A percentile compares a stretch with the other conserved stretches of the same genome.
Conservation (phyloP, 371 early-diverging fungal genomes). For the Mortierella sp. region DNA sequence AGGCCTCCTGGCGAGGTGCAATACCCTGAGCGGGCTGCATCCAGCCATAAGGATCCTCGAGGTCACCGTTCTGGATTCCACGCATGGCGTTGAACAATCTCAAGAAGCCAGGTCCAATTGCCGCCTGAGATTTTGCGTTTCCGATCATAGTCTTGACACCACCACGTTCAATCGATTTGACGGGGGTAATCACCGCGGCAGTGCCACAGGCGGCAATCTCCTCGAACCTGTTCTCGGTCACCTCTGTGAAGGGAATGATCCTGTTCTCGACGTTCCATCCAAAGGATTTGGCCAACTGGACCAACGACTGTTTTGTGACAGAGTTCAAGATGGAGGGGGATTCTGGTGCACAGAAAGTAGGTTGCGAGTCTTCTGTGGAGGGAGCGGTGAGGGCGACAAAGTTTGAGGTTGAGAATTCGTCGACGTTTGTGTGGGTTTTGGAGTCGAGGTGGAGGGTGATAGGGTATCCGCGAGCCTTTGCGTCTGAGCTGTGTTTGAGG, state of each 20-base stretch:
- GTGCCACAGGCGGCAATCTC: slow-evolving; percentile 87
- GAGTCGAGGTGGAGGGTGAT: slow-evolving; percentile 84
- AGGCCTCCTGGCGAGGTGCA: slow-evolving; percentile 29
- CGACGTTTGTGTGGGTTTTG: slow-evolving; percentile 74
- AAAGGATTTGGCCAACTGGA: slow-evolving; percentile 73
- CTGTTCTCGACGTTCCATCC: slow-evolving; percentile 80
- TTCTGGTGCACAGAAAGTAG: slow-evolving; percentile 80
- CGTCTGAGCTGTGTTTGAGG: slow-evolving; percentile 68
- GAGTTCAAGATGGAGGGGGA: slow-evolving; percentile 75
- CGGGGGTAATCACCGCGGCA: slow-evolving; percentile 85
- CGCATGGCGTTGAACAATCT: slow-evolving; percentile 72
- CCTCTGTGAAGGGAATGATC: slow-evolving; percentile 69
- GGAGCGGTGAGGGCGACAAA: slow-evolving; percentile 80
- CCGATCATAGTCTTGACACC: slow-evolving; percentile 60
- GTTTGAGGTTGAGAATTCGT: slow-evolving; percentile 88
- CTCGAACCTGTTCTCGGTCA: slow-evolving; percentile 71
- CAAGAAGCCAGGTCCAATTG: slow-evolving; percentile 71
- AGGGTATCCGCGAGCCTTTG: slow-evolving; percentile 76
- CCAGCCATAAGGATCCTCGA: slow-evolving; percentile 76
- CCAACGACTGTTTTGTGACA: slow-evolving; percentile 80
- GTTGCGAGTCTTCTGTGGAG: slow-evolving; percentile 60
- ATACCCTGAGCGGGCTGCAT: slow-evolving; percentile 83
- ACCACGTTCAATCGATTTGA: slow-evolving; percentile 77
- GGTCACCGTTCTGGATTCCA: slow-evolving; percentile 77
- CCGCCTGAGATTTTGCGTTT: slow-evolving; percentile 55